Evolutionary conservation across 140 eudicot genomes (phyloP).

Genomic region (Erigeron philadelphicus): DNA sequence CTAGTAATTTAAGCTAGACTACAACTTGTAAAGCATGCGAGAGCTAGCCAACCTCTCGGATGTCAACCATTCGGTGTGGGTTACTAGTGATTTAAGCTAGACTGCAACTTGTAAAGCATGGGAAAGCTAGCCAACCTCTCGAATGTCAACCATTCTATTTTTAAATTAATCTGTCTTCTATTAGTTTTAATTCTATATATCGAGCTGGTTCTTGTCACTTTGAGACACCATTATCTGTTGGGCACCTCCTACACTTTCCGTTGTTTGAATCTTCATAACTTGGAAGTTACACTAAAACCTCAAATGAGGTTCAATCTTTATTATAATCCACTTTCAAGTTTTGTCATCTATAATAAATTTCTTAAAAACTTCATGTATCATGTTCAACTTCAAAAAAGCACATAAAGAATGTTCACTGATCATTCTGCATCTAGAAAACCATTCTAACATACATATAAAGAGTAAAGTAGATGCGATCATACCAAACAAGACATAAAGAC

Average conservation of each 20-base stretch:
- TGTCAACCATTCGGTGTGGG: no score
- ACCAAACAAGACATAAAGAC: not conserved
- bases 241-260: conserved; percentile 13
- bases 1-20: no score
- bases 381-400: not conserved
- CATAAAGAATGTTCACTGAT: not conserved
- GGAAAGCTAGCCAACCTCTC: no score
- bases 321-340: conserved; percentile 9
- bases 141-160: no score
- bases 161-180: no score
- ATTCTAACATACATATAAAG: not conserved
- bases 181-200: no score
- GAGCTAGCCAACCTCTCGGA: no score
- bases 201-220: not conserved
- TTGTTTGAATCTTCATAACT: not conserved
- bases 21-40: no score
- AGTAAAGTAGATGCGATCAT: not conserved
- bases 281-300: not conserved
- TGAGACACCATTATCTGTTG: not conserved
- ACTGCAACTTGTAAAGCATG: no score
- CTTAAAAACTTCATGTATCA: not conserved
- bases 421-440: not conserved
- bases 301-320: not conserved
- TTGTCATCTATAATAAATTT: not conserved
- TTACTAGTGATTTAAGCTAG: no score